Base-by-base conservation (phyloP, 805 yeast species). In the Myxozyma geophila region DNA sequence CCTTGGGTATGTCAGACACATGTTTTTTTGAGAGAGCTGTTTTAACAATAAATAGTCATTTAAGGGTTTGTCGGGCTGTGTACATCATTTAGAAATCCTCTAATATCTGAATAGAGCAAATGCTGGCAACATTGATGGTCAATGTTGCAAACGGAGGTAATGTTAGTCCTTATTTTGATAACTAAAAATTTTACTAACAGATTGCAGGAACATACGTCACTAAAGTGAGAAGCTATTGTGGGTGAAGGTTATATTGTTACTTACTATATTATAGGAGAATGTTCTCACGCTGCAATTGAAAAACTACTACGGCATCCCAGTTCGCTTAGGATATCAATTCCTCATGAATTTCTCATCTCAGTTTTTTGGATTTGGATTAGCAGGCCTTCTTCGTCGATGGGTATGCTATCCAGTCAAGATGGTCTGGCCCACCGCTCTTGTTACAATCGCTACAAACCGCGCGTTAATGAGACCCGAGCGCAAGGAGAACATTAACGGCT, bases 341-440 rank as follows among this genome's bases (percentile, higher is more conserved):
- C 73, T 85, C 57, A 77, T 85, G 53, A 78, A 81, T 55, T 71
- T 84, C 57, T 79, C 88, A 13, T 81, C 88, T 43, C 90, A 87
- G 73, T 78, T 83, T 67, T 79, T 87, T 58, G 92, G 92, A 9
- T 84, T 85, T 66, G 87, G 88, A 33, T 73, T 85, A 56, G 90
- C 89, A 51, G 92, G 92, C 39, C 59, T 87, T 61, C 78, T 83
- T 44, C 79, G 87, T 67, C 80, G 83, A 67, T 78, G 86, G 46
- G 78, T 88, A 66, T 86, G 88, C 21, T 82, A 82, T 62, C 88
- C 91, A 3, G 81, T 87, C 7, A 78, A 84, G 17, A 82, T 86
- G 75, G 80, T 87, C 58, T 88, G 92, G 92, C 93, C 93, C 4
- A 74, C 83, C 1, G 82, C 82, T 70, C 78, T 88, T 71, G 88